These are phyloP conservation scores for Heterobasidion parviporum DNA, from an alignment of 1,284 basidiomycete species.

Conservation along the genomic window DNA sequence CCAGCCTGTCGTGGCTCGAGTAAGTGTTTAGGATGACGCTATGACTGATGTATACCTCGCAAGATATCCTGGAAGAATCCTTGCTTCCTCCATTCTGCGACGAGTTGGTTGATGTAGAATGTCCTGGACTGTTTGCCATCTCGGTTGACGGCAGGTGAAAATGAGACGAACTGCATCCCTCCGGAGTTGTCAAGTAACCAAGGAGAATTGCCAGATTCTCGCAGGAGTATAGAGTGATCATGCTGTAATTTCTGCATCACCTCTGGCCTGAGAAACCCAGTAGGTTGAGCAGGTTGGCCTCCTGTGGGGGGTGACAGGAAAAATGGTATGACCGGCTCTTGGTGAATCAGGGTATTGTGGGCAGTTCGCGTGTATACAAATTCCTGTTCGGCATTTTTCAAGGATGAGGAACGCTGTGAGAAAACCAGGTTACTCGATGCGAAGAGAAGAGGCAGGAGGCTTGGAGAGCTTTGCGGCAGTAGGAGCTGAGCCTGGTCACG, in stretches of 20 bases:
- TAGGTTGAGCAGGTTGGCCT: background rate
- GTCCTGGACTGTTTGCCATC: background rate
- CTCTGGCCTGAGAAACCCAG: background rate
- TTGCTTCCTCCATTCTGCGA: background rate
- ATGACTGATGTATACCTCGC: background rate
- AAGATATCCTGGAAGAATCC: background rate
- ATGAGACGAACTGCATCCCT: background rate
- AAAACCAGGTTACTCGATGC: background rate
- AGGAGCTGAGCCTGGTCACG: background rate
- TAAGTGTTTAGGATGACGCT: too few species aligned
- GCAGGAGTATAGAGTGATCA: background rate
- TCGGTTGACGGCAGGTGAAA: background rate
- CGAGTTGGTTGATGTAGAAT: background rate
- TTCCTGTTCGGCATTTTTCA: background rate
- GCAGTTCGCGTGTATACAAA: background rate
- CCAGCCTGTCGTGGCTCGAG: background rate
- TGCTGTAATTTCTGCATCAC: background rate
- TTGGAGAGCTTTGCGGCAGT: background rate
- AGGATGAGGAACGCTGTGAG: background rate
- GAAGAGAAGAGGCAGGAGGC: background rate
- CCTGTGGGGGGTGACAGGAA: background rate
- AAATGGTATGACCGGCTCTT: background rate
- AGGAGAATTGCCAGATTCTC: background rate
- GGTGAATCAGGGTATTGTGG: background rate
- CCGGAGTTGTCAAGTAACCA: background rate